phyloP scores from a whole-genome alignment of 2,329 filamentous ascomycete species.

The Aspergillus neotritici region DNA sequence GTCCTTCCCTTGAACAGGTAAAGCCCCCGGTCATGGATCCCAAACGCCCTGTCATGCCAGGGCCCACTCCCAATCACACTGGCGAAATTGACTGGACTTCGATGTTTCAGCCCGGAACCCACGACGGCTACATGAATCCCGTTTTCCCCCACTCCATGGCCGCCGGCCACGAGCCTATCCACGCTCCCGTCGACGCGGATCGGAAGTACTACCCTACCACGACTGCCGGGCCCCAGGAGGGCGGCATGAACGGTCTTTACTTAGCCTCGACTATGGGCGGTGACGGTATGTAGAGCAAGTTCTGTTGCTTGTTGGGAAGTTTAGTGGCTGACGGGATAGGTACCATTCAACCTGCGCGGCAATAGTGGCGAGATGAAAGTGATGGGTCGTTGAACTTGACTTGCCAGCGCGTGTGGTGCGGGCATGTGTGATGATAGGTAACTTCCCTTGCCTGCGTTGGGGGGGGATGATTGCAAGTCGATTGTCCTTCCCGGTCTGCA shows the following conservation, averaged over 20 bases:
- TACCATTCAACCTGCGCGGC: conserved; percentile 53
- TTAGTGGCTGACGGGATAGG: conserved; percentile 41
- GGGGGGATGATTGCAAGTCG: too few species aligned
- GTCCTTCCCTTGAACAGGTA: conserved; percentile 39
- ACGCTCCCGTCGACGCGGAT: conserved; percentile 57
- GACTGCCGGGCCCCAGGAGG: conserved; percentile 36
- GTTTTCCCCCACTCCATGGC: conserved; percentile 61
- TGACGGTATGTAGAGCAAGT: conserved; percentile 35
- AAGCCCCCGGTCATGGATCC: conserved; percentile 38
- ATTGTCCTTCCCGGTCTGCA: too few species aligned
- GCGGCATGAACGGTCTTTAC: conserved; percentile 45
- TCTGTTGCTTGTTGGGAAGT: conserved; percentile 31
- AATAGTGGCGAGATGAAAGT: conserved; percentile 33
- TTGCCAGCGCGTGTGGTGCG: too few species aligned
- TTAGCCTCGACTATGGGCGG: conserved; percentile 43
- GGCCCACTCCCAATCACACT: conserved; percentile 53
- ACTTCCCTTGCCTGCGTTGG: too few species aligned
- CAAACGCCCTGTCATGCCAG: conserved; percentile 53
- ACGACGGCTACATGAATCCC: conserved; percentile 59
- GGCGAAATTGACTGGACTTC: conserved; percentile 66
- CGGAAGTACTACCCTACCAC: conserved; percentile 49
- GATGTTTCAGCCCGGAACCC: conserved; percentile 70
- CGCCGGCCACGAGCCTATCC: conserved; percentile 64
- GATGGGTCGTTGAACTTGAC: conserved; percentile 42
- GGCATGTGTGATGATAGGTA: too few species aligned